Evolutionary conservation across 345 rosid species (phyloP), one percentile per base, ranked within the genome.

Genomic region (Eucalyptus victrix): DNA sequence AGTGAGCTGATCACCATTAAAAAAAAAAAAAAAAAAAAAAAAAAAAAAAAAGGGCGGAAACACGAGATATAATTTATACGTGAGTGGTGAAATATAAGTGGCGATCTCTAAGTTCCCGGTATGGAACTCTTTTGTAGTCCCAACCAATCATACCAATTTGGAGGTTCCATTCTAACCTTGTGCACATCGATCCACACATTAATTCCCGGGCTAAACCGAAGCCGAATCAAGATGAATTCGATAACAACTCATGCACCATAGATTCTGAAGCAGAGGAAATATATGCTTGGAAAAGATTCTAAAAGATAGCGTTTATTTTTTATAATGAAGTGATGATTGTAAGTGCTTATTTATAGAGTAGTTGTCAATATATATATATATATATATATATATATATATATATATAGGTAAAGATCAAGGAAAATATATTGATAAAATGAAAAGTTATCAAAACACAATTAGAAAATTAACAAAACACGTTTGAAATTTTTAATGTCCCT

Each of bases 401-500:
- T 42, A 42, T 42, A 44, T 44, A 7, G 2, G 3, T 8, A 44
- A 42, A 42, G 2, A 42, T 44, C 24, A 53, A 19, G 56, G 2
- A 19, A 53, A 8, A 53, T 53, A 53, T 53, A 19, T 19, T 53
- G 2, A 53, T 53, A 53, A 53, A 3, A 19, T 2, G 4, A 2
- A 53, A 53, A 53, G 2, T 53, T 19, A 53, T 53, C 24, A 53
- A 53, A 53, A 53, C 5, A 0, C 24, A 53, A 53, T 2, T 19
- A 19, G 5, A 53, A 53, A 53, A 53, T 53, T 0, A 53, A 1
- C 24, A 53, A 53, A 21, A 53, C 11, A 21, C 0, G 0, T 19
- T 0, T 53, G 1, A 8, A 53, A 53, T 8, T 53, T 53, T 53
- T 53, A 53, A 21, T 1, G 2, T 19, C 11, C 10, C 1, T 19